Evolutionary conservation across 2,329 filamentous ascomycete genomes (phyloP), one percentile per base, ranked within the genome.

Genomic region (Fusarium odoratissimum): DNA sequence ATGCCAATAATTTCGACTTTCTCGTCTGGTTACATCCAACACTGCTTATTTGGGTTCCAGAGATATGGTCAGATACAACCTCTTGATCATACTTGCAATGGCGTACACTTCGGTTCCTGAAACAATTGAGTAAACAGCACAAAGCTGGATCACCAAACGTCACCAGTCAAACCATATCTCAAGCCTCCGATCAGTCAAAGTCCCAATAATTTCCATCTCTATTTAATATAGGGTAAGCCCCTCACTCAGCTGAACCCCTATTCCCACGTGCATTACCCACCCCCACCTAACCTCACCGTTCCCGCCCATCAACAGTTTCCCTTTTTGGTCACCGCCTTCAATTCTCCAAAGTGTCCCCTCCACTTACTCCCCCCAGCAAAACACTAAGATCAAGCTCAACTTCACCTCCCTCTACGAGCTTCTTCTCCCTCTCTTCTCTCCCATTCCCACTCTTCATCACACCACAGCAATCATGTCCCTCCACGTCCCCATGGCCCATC

Each of bases 401-500:
- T 58, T 21, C 30, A 69, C 54, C 60, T 67, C 28, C 25, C 30
- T 19, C 37, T 44, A 45, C 64, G 64, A 71, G 68, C 64, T 69
- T 72, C 38, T 42, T 28, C 35, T 45, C 25, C 33, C 37, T 44
- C 40, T 33, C 23, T 21, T 52, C 40, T 31, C 41, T 33, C 25
- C 35, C 55, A 52, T 11, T 46, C 23, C 12, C 38, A 17, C 19
- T 11, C 17, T 33, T 56, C 19, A n/a, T 37, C 49, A 54, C 28
- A 41, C n/a, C 38, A 54, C 31, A 55, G 33, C 38, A 41, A 79
- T 54, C 73, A 89, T 89, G 87, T 87, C 86, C 70, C 86, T 90
- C 65, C 87, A 90, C 75, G 84, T 91, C 76, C 87, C 88, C 75
- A 80, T 85, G 82, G 68, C 84, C 84, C 78, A 87, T 79, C 85